A percentile compares a stretch with the other conserved stretches of the same genome.
phyloP scores from a whole-genome alignment of 208 protist species.

The Willaertia magna region DNA sequence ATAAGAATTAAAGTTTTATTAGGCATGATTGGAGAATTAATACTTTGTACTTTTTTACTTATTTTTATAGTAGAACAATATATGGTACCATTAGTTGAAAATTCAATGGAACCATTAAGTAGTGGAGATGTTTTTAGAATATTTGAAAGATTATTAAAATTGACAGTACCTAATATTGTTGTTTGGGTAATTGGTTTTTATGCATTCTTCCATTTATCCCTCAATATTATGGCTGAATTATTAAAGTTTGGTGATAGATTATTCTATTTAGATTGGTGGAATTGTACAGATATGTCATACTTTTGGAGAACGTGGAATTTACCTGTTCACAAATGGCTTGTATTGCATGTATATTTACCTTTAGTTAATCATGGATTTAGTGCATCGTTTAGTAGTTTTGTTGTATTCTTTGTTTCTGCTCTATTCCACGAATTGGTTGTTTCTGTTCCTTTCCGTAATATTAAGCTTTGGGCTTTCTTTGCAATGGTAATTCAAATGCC shows the following conservation, averaged over 20 bases:
- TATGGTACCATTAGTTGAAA: neutral
- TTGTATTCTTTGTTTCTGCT: slow-evolving; percentile 9
- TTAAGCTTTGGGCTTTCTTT: slow-evolving; percentile 3
- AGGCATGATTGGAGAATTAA: neutral
- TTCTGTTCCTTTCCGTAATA: neutral
- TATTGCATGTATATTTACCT: neutral
- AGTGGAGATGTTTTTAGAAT: neutral
- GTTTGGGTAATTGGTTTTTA: slow-evolving; percentile 18
- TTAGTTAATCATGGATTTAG: neutral
- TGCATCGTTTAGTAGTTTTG: neutral
- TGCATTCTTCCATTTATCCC: slow-evolving; percentile 16
- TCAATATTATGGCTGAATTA: slow-evolving; percentile 23
- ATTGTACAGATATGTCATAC: slow-evolving; percentile 11
- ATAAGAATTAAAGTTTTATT: slow-evolving; percentile 25
- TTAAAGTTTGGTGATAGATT: slow-evolving; percentile 22
- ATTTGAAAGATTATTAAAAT: neutral
- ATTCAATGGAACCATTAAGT: slow-evolving; percentile 7
- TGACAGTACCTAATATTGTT: slow-evolving; percentile 8
- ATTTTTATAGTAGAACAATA: slow-evolving; percentile 14
- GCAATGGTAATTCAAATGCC: slow-evolving; percentile 14
- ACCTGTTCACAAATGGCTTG: neutral
- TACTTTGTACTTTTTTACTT: neutral
- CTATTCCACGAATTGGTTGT: slow-evolving; percentile 2
- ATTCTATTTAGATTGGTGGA: slow-evolving; percentile 31
- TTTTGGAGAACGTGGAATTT: slow-evolving; percentile 24